Percentiles rank a stretch among this genome's conserved stretches.
These are phyloP conservation scores for Boletus patriciae DNA, from an alignment of 768 basidiomycete genomes.

Conservation along the genomic window DNA sequence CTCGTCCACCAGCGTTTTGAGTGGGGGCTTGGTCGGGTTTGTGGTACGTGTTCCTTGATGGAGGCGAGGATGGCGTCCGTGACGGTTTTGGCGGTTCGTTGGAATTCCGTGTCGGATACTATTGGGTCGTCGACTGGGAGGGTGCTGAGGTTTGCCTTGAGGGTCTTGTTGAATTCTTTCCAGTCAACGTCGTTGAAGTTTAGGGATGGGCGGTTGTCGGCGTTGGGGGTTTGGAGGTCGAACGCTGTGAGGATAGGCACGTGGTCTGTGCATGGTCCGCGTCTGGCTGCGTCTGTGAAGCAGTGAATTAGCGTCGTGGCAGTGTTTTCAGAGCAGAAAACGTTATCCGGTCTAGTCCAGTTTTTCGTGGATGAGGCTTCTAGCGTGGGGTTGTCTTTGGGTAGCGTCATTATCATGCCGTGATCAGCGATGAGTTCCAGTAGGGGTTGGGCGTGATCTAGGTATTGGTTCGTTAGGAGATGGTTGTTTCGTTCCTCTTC, in stretches of 20 bases:
- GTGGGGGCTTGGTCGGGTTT: not conserved
- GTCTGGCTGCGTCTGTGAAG: fast-evolving
- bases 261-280: conserved; percentile 6
- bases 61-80: too few species aligned
- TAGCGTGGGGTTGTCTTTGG: conserved; percentile 36
- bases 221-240: too few species aligned
- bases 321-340: too few species aligned
- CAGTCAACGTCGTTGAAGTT: too few species aligned
- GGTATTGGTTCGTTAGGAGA: conserved; percentile 19
- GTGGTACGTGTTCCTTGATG: not conserved
- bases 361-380: conserved; percentile 31
- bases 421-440: not conserved
- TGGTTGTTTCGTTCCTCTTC: conserved; percentile 22
- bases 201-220: too few species aligned
- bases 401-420: conserved; percentile 38
- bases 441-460: not conserved
- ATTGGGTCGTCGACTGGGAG: too few species aligned
- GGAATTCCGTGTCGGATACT: too few species aligned
- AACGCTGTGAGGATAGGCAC: not conserved
- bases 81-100: too few species aligned
- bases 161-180: too few species aligned
- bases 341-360: conserved; percentile 7
- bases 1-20: not conserved
- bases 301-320: too few species aligned
- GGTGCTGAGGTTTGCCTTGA: too few species aligned